Percentiles rank a stretch among this genome's conserved stretches.
phyloP scores from a whole-genome alignment of 768 basidiomycete species.

The Leccinum uliginosum region DNA sequence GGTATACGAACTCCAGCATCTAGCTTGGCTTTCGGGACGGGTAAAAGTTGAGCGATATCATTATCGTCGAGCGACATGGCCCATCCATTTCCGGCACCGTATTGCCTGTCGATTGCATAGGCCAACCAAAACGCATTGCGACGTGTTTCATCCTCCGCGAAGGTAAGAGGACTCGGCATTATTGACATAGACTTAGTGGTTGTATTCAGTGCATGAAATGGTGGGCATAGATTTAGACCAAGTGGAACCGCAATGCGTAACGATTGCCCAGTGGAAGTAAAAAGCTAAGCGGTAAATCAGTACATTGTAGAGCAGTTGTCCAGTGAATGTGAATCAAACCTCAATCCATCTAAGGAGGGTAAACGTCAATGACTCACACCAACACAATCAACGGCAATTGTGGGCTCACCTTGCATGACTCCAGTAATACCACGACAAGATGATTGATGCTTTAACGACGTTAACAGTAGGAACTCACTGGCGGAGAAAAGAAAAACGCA shows the following conservation, averaged over 20 bases:
- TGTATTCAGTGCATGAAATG: constrained; percentile 63
- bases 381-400: neutral
- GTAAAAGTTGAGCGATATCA: constrained; percentile 68
- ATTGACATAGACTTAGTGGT: constrained; percentile 54
- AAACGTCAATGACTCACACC: neutral
- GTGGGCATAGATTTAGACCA: constrained; percentile 63
- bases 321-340: constrained; percentile 33
- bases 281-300: constrained; percentile 43
- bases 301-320: neutral
- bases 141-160: constrained; percentile 66
- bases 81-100: constrained; percentile 68
- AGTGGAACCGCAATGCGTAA: constrained; percentile 60
- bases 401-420: constrained; percentile 59
- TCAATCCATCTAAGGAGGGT: constrained; percentile 60
- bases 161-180: constrained; percentile 52
- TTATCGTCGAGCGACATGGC: constrained; percentile 67
- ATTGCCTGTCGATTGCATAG: constrained; percentile 64
- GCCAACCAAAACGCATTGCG: constrained; percentile 73
- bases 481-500: constrained; percentile 19
- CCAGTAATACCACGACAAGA: constrained; percentile 73
- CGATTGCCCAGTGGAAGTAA: constrained; percentile 51
- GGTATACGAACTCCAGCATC: constrained; percentile 50
- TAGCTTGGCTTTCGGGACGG: constrained; percentile 56
- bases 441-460: constrained; percentile 45
- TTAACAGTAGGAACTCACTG: neutral